A percentile compares a stretch with the other conserved stretches of the same genome.
Conservation (phyloP, 345 rosid species). For the Salix arbutifolia region DNA sequence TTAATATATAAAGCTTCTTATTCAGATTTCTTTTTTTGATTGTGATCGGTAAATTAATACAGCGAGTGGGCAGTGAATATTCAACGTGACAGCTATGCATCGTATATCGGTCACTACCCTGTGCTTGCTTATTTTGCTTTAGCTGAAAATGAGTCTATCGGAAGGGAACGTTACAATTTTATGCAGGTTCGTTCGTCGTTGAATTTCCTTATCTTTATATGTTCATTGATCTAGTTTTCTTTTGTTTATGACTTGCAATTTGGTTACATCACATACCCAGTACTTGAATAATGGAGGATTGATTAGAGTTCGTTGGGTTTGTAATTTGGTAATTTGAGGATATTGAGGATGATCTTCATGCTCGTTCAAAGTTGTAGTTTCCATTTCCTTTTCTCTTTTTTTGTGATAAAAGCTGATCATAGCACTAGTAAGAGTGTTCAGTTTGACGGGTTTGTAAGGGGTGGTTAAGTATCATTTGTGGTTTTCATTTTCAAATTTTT, state of each 20-base stretch:
- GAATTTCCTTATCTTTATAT: no score
- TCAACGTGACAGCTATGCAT: constrained; percentile 88
- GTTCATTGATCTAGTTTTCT: no score
- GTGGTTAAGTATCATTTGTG: background rate
- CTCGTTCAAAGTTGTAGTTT: no score
- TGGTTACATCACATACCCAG: background rate
- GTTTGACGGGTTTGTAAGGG: no score
- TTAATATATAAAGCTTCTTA: background rate
- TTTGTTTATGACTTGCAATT: background rate
- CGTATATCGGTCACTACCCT: constrained; percentile 82
- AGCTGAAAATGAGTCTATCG: constrained; percentile 88
- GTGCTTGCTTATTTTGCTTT: constrained; percentile 79
- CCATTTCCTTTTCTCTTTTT: background rate
- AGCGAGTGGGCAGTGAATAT: constrained; percentile 97
- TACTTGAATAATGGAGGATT: background rate
- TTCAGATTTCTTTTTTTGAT: background rate
- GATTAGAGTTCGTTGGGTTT: background rate
- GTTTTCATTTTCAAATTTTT: no score
- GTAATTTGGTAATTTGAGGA: no score
- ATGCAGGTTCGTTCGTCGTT: constrained; percentile 56
- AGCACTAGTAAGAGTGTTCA: no score
- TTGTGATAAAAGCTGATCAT: background rate
- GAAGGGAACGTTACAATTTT: constrained; percentile 85
- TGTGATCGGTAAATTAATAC: background rate
- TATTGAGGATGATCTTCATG: no score